Conservation (phyloP, 164 flowering plant species). For the Paratinospora sagittata region DNA sequence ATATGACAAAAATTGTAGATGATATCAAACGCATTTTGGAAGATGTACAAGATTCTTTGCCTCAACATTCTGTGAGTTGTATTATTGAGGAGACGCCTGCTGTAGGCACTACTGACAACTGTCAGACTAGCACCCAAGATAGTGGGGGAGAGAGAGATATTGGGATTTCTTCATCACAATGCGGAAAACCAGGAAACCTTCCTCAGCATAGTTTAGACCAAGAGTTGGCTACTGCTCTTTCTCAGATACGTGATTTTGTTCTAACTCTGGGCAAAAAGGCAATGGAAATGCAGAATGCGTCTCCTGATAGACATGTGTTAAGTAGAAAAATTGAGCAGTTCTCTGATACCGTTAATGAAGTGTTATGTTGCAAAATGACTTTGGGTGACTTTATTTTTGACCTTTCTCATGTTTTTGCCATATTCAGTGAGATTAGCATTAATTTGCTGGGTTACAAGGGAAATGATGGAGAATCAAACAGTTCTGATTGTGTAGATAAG, state of each 20-base stretch:
- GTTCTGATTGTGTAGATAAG: conserved; percentile 80
- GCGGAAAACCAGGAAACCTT: conserved; percentile 8
- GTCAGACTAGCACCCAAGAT: conserved; percentile 28
- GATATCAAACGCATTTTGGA: conserved; percentile 45
- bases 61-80: conserved; percentile 24
- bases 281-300: conserved; percentile 29
- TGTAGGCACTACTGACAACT: conserved; percentile 23
- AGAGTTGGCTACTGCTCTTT: conserved; percentile 49
- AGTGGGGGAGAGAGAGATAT: conserved; percentile 25
- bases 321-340: conserved; percentile 45
- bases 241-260: conserved; percentile 66
- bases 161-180: conserved; percentile 25
- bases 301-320: conserved; percentile 34
- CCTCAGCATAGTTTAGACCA: conserved; percentile 13
- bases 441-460: conserved; percentile 44
- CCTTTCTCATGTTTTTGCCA: conserved; percentile 58
- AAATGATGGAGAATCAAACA: conserved; percentile 44
- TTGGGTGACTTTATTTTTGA: conserved; percentile 52
- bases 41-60: conserved; percentile 37
- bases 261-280: conserved; percentile 64
- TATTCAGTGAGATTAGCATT: conserved; percentile 50
- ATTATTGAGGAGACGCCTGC: conserved; percentile 28
- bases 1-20: conserved; percentile 34
- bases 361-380: conserved; percentile 26
- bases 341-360: conserved; percentile 41